Percentiles rank a stretch among this genome's conserved stretches.
These are phyloP conservation scores for Tolypocladium paradoxum DNA, from an alignment of 2,329 filamentous ascomycete genomes.

Conservation along the genomic window DNA sequence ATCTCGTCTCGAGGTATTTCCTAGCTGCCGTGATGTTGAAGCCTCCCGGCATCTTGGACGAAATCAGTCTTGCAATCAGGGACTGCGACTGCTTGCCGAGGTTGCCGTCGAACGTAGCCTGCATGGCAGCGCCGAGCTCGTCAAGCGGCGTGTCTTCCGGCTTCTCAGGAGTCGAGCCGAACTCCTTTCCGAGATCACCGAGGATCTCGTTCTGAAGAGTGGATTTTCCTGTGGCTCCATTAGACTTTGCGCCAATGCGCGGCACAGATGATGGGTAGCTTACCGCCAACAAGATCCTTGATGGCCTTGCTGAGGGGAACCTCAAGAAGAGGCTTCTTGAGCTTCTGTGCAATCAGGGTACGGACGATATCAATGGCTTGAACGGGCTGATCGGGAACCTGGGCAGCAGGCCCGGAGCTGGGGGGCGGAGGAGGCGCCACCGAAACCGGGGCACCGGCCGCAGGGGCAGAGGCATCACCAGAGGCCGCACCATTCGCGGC, in stretches of 20 bases:
- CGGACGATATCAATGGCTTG: constrained; percentile 83
- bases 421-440: constrained; percentile 50
- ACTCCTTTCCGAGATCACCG: constrained; percentile 95
- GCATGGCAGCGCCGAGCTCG: constrained; percentile 89
- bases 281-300: constrained; percentile 95
- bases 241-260: neutral
- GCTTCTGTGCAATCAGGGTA: constrained; percentile 85
- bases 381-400: constrained; percentile 78
- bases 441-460: constrained; percentile 44
- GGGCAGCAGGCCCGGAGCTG: constrained; percentile 74
- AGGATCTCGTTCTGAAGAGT: constrained; percentile 98
- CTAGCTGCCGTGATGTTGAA: constrained; percentile 96
- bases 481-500: constrained; percentile 36
- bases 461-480: constrained; percentile 39
- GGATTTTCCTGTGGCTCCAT: constrained; percentile 65
- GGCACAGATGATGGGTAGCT: constrained; percentile 19
- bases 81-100: constrained; percentile 94
- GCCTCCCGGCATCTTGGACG: constrained; percentile 98
- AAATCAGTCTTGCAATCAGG: constrained; percentile 86
- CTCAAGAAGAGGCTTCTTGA: constrained; percentile 87
- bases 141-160: constrained; percentile 95
- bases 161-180: constrained; percentile 95
- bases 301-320: constrained; percentile 93
- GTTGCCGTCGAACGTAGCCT: constrained; percentile 97
- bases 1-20: constrained; percentile 90